Evolutionary conservation across 331 rosid species (phyloP).

Genomic region (Malus hybrid): DNA sequence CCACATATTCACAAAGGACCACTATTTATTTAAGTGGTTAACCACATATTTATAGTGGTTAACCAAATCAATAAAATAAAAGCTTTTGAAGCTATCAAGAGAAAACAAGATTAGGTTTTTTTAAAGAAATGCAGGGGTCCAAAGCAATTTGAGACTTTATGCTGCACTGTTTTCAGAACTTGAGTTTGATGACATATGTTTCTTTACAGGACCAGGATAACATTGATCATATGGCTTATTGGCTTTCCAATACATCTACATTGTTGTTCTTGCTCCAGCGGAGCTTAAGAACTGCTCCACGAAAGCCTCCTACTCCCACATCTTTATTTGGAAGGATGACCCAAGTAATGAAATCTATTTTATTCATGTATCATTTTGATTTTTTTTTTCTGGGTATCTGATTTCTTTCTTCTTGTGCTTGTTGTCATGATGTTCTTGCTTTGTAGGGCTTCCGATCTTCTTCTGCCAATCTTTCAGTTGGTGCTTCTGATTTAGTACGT

Average conservation of each 20-base stretch:
- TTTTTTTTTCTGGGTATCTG: background rate
- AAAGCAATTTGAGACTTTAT: background rate
- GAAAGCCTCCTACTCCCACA: constrained; percentile 78
- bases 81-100: background rate
- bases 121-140: background rate
- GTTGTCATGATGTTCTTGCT: constrained; percentile 19
- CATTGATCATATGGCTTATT: constrained; percentile 66
- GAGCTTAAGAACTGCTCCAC: constrained; percentile 56
- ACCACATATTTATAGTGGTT: background rate
- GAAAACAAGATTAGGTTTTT: background rate
- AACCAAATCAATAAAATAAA: background rate
- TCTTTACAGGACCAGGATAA: constrained; percentile 68
- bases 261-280: constrained; percentile 73
- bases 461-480: constrained; percentile 61
- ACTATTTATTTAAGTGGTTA: no score
- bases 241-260: constrained; percentile 83
- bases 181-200: background rate
- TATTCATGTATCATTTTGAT: background rate
- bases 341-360: constrained; percentile 39
- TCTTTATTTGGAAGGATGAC: constrained; percentile 78
- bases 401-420: background rate
- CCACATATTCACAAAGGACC: background rate
- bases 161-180: background rate
- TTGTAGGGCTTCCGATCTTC: constrained; percentile 88
- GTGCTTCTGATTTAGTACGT: constrained; percentile 56